Conservation (phyloP, 2,329 filamentous ascomycete genomes). For the Fusarium anthophilum region DNA sequence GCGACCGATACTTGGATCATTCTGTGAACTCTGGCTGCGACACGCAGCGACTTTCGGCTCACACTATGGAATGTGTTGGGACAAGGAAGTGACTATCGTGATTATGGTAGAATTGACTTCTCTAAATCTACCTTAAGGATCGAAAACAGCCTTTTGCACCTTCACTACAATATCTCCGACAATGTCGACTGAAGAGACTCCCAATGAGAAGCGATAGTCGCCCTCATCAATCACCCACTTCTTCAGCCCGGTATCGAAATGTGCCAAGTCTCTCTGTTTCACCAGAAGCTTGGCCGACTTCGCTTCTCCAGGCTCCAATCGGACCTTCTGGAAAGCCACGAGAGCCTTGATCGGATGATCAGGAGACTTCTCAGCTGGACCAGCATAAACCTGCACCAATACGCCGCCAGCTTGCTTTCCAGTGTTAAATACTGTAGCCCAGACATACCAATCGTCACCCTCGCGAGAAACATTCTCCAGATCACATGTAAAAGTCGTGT, state of each 20-base stretch:
- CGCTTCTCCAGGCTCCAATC: constrained; percentile 33
- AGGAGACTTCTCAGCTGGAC: background rate
- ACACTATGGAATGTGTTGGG: background rate
- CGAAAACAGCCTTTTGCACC: background rate
- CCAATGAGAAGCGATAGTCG: constrained; percentile 41
- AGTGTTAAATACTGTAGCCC: constrained; percentile 64
- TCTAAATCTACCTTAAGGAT: background rate
- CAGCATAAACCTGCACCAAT: constrained; percentile 64
- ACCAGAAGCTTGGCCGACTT: constrained; percentile 25
- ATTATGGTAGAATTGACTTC: accelerated
- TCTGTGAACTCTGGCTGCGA: accelerated
- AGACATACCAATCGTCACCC: constrained; percentile 56
- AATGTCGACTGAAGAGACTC: constrained; percentile 39
- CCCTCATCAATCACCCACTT: constrained; percentile 44
- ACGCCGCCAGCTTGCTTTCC: constrained; percentile 58
- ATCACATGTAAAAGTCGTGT: constrained; percentile 68
- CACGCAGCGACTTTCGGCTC: no score
- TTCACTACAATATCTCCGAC: background rate
- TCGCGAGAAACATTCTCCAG: constrained; percentile 52
- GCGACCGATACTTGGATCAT: background rate
- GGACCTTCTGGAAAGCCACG: constrained; percentile 45
- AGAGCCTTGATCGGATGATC: constrained; percentile 45
- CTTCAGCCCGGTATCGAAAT: constrained; percentile 37
- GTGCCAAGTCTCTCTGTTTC: constrained; percentile 39
- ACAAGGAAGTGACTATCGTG: background rate